Conservation (phyloP, 2,329 filamentous ascomycete genomes). For the Talaromyces verruculosus region DNA sequence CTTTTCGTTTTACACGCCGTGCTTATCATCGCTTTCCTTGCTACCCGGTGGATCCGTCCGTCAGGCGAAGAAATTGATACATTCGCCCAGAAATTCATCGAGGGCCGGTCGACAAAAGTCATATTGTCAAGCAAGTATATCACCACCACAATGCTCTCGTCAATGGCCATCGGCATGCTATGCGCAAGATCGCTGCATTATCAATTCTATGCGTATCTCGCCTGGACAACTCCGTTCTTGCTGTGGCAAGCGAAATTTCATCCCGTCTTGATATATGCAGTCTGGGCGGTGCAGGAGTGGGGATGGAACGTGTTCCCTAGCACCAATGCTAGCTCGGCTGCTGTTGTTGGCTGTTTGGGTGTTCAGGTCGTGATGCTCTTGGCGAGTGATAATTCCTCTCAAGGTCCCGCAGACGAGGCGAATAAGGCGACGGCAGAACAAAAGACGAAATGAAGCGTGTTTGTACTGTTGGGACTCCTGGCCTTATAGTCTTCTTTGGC, state of each 20-base stretch:
- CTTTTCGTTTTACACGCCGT: slow-evolving; percentile 66
- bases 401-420: slow-evolving; percentile 26
- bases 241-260: slow-evolving; percentile 75
- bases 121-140: slow-evolving; percentile 70
- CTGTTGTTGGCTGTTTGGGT: slow-evolving; percentile 70
- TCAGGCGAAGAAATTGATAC: slow-evolving; percentile 58
- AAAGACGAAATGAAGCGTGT: slow-evolving; percentile 14
- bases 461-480: slow-evolving; percentile 11
- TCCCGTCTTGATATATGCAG: slow-evolving; percentile 63
- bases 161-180: slow-evolving; percentile 75
- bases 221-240: slow-evolving; percentile 84
- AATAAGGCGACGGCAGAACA: slow-evolving; percentile 26
- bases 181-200: slow-evolving; percentile 90
- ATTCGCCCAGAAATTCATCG: slow-evolving; percentile 53
- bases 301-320: slow-evolving; percentile 96
- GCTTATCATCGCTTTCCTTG: slow-evolving; percentile 66
- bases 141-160: slow-evolving; percentile 72
- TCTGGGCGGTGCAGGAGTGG: slow-evolving; percentile 83
- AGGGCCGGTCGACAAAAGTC: slow-evolving; percentile 56
- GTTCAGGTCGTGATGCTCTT: slow-evolving; percentile 65
- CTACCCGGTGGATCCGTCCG: slow-evolving; percentile 70
- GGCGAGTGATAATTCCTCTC: slow-evolving; percentile 32
- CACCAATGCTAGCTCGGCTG: slow-evolving; percentile 61
- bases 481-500: neutral
- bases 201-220: slow-evolving; percentile 90